These are phyloP conservation scores for Coemansia sp. DNA, from an alignment of 192 early-diverging fungal genomes.

Conservation along the genomic window DNA sequence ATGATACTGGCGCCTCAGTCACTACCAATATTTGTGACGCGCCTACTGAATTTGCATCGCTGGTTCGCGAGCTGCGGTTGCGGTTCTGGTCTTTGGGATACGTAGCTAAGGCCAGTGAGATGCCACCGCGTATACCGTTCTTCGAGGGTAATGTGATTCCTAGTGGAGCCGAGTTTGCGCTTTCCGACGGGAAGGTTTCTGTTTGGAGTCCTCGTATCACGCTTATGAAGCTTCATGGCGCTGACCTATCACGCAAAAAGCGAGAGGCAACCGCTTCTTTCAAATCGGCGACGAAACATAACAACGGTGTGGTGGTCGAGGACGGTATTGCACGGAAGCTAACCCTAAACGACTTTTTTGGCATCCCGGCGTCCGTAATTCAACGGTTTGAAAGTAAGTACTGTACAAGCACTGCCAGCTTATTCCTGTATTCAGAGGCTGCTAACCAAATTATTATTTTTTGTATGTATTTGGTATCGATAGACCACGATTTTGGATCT, in stretches of 20 bases:
- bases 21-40: background rate
- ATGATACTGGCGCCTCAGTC: conserved; percentile 9
- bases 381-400: conserved; percentile 16
- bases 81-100: conserved; percentile 21
- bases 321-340: background rate
- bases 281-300: conserved; percentile 10
- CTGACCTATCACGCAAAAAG: conserved; percentile 8
- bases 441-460: background rate
- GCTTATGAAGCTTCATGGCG: conserved; percentile 15
- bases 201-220: conserved; percentile 15
- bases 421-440: background rate
- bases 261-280: conserved; percentile 12
- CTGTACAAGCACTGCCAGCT: background rate
- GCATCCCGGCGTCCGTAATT: conserved; percentile 3
- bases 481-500: conserved; percentile 5
- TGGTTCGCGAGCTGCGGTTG: conserved; percentile 13
- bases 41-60: background rate
- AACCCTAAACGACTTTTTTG: conserved; percentile 17
- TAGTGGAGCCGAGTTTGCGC: background rate
- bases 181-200: background rate
- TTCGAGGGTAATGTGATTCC: conserved; percentile 14
- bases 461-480: background rate
- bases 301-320: background rate
- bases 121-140: conserved; percentile 4
- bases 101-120: background rate